Base-by-base conservation (phyloP, 2,329 filamentous ascomycete genomes). In the Phialemonium atrogriseum region DNA sequence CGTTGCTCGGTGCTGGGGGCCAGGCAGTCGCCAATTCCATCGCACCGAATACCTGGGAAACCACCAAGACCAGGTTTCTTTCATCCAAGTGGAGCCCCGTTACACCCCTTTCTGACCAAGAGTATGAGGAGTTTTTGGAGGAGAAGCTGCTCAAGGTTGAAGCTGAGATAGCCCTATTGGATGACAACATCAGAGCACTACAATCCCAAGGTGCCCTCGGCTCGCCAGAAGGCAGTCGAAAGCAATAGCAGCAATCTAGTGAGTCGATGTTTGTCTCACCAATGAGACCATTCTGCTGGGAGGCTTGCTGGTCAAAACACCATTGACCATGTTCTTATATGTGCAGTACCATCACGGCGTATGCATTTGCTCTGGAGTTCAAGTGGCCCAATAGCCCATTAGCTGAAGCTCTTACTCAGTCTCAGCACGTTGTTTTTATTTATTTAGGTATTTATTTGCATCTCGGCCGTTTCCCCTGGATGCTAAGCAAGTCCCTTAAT, bases 121-220 rank as follows among this genome's bases (percentile, higher is more conserved):
- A 89, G 36, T 91, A 91, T 47, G 71, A 73, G 39, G 58, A 64
- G 4, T 77, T 85, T 50, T 59, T 91, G 32, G 63, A 72, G 40
- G 81, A 88, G 49, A 85, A 78, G 56, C 53, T 88, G 12, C 58
- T 89, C 20, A 68, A 66, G 36, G 58, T 89, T 5, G 77, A 91
- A 42, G 82, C 77, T 4, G 81, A 89, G 43, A 83, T 91, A 47
- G 74, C 84, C 2, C 52, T 91, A 12, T 60, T 89, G n/a, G 82
- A 91, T 46, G 84, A 91, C 29, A 77, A 72, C 48, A 82, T 91
- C 41, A 71, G 54, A 3, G 50, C 52, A 18, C 40, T 63, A 10
- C n/a, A n/a, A n/a, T n/a, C n/a, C n/a, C n/a, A n/a, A n/a, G n/a
- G n/a, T n/a, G n/a, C n/a, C n/a, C n/a, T n/a, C n/a, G n/a, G n/a